Percentiles rank a stretch among this genome's conserved stretches.
Conservation (phyloP, 2,329 filamentous ascomycete genomes). For the Neonectria hederae region DNA sequence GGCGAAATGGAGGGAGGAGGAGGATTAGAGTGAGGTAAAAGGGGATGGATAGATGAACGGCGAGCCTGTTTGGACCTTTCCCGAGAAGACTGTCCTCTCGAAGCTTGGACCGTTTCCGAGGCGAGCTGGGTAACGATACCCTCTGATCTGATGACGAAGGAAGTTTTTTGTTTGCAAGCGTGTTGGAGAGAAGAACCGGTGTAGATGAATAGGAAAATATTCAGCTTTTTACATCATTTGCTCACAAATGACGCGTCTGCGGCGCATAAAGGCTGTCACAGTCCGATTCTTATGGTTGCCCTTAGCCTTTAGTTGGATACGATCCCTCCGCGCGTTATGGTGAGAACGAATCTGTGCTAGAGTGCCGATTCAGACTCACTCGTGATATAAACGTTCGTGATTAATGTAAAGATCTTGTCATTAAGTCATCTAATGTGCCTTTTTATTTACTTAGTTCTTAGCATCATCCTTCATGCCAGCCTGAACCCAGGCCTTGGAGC, state of each 20-base stretch:
- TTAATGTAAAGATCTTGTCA: neutral
- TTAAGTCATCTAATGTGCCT: neutral
- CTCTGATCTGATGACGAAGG: constrained; percentile 25
- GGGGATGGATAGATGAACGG: constrained; percentile 8
- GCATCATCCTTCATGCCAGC: constrained; percentile 74
- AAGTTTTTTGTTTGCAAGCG: constrained; percentile 28
- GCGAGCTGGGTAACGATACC: constrained; percentile 13
- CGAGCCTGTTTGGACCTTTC: neutral
- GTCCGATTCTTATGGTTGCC: neutral
- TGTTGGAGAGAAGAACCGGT: constrained; percentile 32
- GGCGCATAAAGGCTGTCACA: neutral
- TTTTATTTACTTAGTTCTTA: constrained; percentile 51
- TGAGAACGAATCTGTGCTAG: neutral
- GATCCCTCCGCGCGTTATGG: no score
- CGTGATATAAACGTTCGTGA: neutral
- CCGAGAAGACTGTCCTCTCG: neutral
- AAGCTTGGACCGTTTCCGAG: neutral
- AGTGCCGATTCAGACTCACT: neutral
- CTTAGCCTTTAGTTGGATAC: neutral
- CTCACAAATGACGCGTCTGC: neutral
- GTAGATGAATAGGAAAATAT: constrained; percentile 39
- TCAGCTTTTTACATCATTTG: neutral
- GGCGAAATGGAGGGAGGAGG: constrained; percentile 3
- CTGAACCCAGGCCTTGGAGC: constrained; percentile 71
- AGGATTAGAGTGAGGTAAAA: constrained; percentile 17